These are phyloP conservation scores for Lagenidium giganteum DNA, from an alignment of 352 stramenopile genomes.

Conservation along the genomic window DNA sequence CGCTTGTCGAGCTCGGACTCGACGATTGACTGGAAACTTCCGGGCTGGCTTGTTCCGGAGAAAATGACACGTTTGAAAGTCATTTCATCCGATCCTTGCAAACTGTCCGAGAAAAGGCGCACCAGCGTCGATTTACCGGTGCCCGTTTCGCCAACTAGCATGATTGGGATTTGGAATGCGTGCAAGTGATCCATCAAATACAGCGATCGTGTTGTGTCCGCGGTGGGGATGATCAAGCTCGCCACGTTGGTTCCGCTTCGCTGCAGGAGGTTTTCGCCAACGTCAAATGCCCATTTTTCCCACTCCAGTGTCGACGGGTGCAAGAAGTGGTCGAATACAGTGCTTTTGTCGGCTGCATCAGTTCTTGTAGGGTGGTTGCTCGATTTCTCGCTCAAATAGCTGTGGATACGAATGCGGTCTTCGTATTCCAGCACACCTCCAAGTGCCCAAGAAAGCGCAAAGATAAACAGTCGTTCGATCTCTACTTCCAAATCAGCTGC, in stretches of 20 bases:
- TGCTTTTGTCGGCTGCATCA: constrained; percentile 27
- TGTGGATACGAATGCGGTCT: constrained; percentile 66
- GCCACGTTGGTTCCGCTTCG: constrained; percentile 60
- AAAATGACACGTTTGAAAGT: constrained; percentile 87
- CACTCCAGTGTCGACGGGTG: constrained; percentile 88
- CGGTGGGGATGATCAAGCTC: constrained; percentile 81
- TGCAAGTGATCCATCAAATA: constrained; percentile 72
- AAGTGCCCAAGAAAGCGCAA: constrained; percentile 78
- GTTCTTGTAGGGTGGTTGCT: constrained; percentile 12
- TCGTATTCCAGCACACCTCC: constrained; percentile 82
- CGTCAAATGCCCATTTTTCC: constrained; percentile 76
- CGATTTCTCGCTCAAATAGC: constrained; percentile 37
- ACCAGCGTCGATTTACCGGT: constrained; percentile 86
- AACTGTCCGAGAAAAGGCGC: constrained; percentile 69
- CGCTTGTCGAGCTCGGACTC: constrained; percentile 75
- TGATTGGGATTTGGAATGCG: constrained; percentile 42
- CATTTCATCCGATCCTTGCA: constrained; percentile 29
- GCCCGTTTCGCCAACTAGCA: constrained; percentile 81
- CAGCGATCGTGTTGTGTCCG: constrained; percentile 70
- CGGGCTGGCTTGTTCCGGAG: constrained; percentile 70
- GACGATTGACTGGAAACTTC: constrained; percentile 75
- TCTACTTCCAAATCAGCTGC: constrained; percentile 49
- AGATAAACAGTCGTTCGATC: constrained; percentile 82
- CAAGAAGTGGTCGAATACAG: constrained; percentile 91
- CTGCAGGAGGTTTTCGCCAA: neutral